Percentiles rank a stretch among this genome's conserved stretches.
Conservation (phyloP, 106 monocot species). For the Alisma plantagoaquatica region DNA sequence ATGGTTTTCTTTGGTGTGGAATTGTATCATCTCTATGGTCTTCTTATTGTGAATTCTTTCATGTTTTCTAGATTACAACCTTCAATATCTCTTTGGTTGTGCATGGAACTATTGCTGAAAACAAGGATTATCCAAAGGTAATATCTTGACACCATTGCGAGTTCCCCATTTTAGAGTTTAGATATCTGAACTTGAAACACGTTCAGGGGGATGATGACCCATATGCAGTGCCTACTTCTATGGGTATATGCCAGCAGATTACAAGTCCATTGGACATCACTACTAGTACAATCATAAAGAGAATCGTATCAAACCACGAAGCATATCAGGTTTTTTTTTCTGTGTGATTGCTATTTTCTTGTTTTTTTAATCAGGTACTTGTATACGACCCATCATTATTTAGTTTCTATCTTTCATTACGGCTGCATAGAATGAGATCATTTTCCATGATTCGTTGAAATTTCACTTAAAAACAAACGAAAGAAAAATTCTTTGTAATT, state of each 20-base stretch:
- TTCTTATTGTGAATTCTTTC: background rate
- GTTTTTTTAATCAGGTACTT: too few species aligned
- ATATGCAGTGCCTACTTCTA: constrained; percentile 38
- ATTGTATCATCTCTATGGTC: background rate
- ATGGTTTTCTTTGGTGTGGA: background rate
- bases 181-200: constrained; percentile 15
- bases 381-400: too few species aligned
- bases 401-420: background rate
- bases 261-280: constrained; percentile 56
- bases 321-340: constrained; percentile 39
- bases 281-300: constrained; percentile 56
- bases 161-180: background rate
- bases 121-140: constrained; percentile 47
- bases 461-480: too few species aligned
- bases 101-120: constrained; percentile 58
- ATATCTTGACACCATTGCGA: background rate
- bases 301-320: constrained; percentile 61
- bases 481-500: constrained; percentile 1
- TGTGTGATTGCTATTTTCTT: too few species aligned
- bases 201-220: too few species aligned
- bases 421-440: background rate
- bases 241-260: constrained; percentile 42
- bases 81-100: constrained; percentile 63
- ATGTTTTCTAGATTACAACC: constrained; percentile 38
- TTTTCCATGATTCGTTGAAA: background rate